These are phyloP conservation scores for Pythium vanterpoolii DNA, from an alignment of 352 stramenopile genomes.

Conservation along the genomic window DNA sequence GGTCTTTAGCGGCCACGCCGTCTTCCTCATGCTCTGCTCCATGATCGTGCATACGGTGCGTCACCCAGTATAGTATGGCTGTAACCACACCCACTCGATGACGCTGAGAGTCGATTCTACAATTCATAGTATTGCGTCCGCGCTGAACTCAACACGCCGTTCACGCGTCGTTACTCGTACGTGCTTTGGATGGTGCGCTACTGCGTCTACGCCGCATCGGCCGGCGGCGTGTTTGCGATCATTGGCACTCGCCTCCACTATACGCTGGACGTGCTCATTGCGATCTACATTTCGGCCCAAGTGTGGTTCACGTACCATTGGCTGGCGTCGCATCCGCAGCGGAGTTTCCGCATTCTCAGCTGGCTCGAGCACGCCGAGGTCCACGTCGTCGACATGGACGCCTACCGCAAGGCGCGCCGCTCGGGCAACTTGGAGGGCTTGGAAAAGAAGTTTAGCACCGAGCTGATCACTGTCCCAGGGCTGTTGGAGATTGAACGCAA, in stretches of 20 bases:
- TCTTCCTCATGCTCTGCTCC: constrained; percentile 81
- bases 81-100: too few relatives aligned
- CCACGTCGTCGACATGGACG: constrained; percentile 73
- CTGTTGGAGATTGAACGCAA: not conserved
- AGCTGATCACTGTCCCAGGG: constrained; percentile 14
- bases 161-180: constrained; percentile 69
- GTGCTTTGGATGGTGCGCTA: constrained; percentile 82
- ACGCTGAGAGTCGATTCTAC: not conserved
- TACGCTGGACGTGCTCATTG: constrained; percentile 84
- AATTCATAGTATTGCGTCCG: constrained; percentile 66
- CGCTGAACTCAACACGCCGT: constrained; percentile 82
- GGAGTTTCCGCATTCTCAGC: constrained; percentile 62
- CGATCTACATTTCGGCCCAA: constrained; percentile 82
- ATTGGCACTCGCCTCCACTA: constrained; percentile 85
- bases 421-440: constrained; percentile 38
- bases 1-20: constrained; percentile 86
- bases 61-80: not conserved
- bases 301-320: constrained; percentile 87
- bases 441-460: constrained; percentile 25
- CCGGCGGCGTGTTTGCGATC: constrained; percentile 77
- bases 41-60: constrained; percentile 78
- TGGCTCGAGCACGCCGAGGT: constrained; percentile 84
- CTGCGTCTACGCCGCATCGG: constrained; percentile 62
- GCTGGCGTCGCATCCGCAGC: constrained; percentile 58
- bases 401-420: constrained; percentile 70